Percentiles rank a stretch among this genome's conserved stretches.
These are phyloP conservation scores for Stevia rebaudiana DNA, from an alignment of 140 eudicot genomes.

Conservation along the genomic window DNA sequence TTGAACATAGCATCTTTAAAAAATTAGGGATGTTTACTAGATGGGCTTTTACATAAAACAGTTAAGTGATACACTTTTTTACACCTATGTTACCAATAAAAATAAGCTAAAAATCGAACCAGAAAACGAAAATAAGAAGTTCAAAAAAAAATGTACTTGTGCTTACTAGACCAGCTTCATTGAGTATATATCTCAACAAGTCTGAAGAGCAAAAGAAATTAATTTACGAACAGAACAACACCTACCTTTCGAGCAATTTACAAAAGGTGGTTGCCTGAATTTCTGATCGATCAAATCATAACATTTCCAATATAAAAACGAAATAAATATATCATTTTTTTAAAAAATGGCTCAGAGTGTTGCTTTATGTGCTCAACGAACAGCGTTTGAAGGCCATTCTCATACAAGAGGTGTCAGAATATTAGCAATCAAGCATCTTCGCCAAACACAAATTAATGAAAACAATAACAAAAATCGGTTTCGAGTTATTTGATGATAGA, in stretches of 20 bases:
- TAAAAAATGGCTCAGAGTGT: constrained; percentile 34
- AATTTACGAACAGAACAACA: constrained; percentile 34
- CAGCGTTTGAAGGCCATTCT: constrained; percentile 35
- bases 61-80: too few relatives aligned
- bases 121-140: too few relatives aligned
- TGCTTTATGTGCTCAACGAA: constrained; percentile 52
- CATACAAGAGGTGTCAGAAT: constrained; percentile 76
- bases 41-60: too few relatives aligned
- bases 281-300: constrained; percentile 16
- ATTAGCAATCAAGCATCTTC: constrained; percentile 34
- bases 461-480: not conserved
- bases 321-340: not conserved
- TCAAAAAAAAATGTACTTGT: constrained; percentile 12
- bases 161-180: constrained; percentile 43
- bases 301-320: not conserved
- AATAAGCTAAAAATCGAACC: not conserved
- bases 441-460: not conserved
- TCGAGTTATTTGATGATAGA: too few relatives aligned
- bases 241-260: constrained; percentile 16
- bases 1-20: too few relatives aligned
- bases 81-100: too few relatives aligned
- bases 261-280: constrained; percentile 41
- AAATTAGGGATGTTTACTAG: too few relatives aligned
- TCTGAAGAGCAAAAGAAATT: constrained; percentile 36
- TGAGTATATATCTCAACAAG: constrained; percentile 23